phyloP scores from a whole-genome alignment of 805 yeast species.

The Nakazawaea wyomingensis region DNA sequence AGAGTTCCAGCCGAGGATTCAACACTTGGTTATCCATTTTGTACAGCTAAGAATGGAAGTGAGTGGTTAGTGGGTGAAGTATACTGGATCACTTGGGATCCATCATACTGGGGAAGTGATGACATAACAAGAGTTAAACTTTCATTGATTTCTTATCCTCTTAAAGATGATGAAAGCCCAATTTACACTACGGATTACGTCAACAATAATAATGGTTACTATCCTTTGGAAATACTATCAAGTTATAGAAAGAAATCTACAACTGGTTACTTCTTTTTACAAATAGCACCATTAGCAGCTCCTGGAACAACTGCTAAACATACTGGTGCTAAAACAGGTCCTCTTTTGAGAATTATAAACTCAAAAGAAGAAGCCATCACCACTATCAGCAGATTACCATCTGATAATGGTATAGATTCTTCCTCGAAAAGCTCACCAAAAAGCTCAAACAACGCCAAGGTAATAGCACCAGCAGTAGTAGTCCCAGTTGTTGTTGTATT shows the following conservation, averaged over 20 bases:
- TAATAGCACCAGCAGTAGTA: constrained; percentile 38
- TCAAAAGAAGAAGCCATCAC: constrained; percentile 25
- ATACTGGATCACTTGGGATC: constrained; percentile 46
- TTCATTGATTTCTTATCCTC: constrained; percentile 29
- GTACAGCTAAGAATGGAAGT: constrained; percentile 34
- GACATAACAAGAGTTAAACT: constrained; percentile 30
- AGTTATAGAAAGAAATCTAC: constrained; percentile 20
- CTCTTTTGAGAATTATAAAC: constrained; percentile 32
- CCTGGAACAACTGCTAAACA: constrained; percentile 30
- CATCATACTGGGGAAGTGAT: constrained; percentile 33
- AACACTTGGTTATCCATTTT: constrained; percentile 33
- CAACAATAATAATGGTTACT: constrained; percentile 34
- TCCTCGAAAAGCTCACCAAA: constrained; percentile 15
- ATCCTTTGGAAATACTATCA: constrained; percentile 29
- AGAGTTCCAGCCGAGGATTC: constrained; percentile 28
- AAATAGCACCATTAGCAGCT: constrained; percentile 32
- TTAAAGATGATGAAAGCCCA: constrained; percentile 26
- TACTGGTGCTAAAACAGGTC: constrained; percentile 34
- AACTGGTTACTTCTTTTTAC: constrained; percentile 32
- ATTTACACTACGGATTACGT: constrained; percentile 29
- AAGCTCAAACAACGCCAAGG: constrained; percentile 18
- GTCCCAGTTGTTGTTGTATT: constrained; percentile 34
- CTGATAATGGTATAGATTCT: constrained; percentile 30
- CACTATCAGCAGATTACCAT: constrained; percentile 32
- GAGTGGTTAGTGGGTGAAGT: constrained; percentile 42